phyloP scores from a whole-genome alignment of 164 flowering plant genomes.

The Nymphaea colorata region DNA sequence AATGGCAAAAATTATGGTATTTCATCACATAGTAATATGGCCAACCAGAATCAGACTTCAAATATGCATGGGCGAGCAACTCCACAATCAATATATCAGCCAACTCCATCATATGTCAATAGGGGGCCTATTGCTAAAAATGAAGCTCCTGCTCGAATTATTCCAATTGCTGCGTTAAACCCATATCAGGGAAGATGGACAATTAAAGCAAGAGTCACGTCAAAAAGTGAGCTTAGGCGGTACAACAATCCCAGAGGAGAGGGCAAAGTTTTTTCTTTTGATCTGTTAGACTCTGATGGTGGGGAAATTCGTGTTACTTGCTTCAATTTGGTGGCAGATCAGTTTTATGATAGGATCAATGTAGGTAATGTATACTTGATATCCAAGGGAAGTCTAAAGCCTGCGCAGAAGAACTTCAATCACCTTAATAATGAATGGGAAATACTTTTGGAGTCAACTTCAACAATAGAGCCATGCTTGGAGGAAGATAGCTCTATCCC shows the following conservation, averaged over 20 bases:
- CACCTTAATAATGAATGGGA: constrained; percentile 73
- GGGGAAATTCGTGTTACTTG: constrained; percentile 94
- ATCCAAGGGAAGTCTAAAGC: constrained; percentile 66
- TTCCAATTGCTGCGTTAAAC: constrained; percentile 85
- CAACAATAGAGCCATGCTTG: constrained; percentile 55
- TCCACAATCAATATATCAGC: constrained; percentile 43
- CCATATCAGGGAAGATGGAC: constrained; percentile 94
- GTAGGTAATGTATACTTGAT: constrained; percentile 71
- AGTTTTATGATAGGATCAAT: constrained; percentile 69
- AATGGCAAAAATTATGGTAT: background rate
- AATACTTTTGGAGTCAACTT: constrained; percentile 49
- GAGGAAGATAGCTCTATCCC: constrained; percentile 78
- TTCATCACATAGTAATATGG: background rate
- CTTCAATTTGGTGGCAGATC: constrained; percentile 86
- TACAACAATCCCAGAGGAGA: constrained; percentile 76
- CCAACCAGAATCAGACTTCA: background rate
- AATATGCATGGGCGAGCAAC: constrained; percentile 13
- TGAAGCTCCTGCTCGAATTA: constrained; percentile 65
- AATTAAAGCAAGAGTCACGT: constrained; percentile 87
- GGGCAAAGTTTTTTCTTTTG: constrained; percentile 91
- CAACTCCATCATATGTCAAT: constrained; percentile 54
- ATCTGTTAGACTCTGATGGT: constrained; percentile 89
- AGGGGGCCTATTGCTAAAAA: constrained; percentile 78
- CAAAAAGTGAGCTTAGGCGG: constrained; percentile 65
- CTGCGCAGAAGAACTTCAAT: constrained; percentile 74